These are phyloP conservation scores for Thielaviopsis ethacetica DNA, from an alignment of 2,329 filamentous ascomycete species.

Conservation along the genomic window DNA sequence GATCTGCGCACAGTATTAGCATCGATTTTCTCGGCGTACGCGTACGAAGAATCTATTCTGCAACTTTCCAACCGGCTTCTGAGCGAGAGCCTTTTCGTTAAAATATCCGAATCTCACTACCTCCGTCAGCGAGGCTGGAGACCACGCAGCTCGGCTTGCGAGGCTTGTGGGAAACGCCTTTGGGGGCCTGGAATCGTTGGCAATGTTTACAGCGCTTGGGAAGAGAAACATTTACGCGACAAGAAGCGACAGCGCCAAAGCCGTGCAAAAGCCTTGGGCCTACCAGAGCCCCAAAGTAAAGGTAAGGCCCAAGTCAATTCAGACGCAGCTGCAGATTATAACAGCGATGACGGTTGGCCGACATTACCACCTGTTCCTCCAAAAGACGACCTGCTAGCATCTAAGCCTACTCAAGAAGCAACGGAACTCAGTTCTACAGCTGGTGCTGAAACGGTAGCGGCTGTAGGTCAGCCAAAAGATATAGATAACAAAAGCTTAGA, in stretches of 20 bases:
- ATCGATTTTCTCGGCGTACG: conserved; percentile 88
- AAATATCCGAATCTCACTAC: conserved; percentile 57
- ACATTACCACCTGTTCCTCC: neutral
- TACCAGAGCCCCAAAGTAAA: conserved; percentile 29
- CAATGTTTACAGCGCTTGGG: conserved; percentile 69
- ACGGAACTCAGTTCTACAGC: too few species aligned
- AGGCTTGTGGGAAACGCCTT: conserved; percentile 63
- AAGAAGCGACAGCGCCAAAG: conserved; percentile 28
- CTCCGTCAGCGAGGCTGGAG: conserved; percentile 79
- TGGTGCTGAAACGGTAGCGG: too few species aligned
- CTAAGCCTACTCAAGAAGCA: neutral
- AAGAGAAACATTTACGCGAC: conserved; percentile 39
- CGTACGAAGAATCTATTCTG: conserved; percentile 84
- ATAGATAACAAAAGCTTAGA: conserved; percentile 34
- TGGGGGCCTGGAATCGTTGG: conserved; percentile 80
- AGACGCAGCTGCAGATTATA: conserved; percentile 16
- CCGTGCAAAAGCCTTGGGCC: conserved; percentile 21
- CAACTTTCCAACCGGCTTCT: conserved; percentile 71
- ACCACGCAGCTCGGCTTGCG: conserved; percentile 71
- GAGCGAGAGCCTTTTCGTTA: conserved; percentile 74
- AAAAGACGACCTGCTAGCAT: neutral
- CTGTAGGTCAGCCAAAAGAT: conserved; percentile 9
- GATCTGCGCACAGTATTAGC: conserved; percentile 72
- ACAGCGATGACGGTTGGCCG: conserved; percentile 20
- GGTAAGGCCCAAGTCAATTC: conserved; percentile 33